These are phyloP conservation scores for Rubia yunnanensis DNA, from an alignment of 257 asterid genomes.

Conservation along the genomic window DNA sequence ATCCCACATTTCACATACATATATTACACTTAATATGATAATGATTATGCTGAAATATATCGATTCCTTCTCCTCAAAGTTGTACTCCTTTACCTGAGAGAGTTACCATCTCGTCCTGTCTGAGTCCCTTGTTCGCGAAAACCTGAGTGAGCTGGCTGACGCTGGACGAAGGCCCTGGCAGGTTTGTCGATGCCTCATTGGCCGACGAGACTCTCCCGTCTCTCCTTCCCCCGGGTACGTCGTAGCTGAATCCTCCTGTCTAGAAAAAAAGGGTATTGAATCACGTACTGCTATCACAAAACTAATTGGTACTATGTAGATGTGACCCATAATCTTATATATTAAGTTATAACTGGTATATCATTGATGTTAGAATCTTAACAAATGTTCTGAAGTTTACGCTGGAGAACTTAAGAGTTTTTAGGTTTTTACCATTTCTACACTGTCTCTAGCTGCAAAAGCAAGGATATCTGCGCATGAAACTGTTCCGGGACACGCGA, in stretches of 20 bases:
- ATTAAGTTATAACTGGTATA: no score
- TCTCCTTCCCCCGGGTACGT: constrained; percentile 63
- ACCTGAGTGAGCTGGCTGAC: constrained; percentile 47
- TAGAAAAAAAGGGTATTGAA: no score
- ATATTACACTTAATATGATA: no score
- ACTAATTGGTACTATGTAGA: no score
- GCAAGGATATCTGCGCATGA: constrained; percentile 87
- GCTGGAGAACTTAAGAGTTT: no score
- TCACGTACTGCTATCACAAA: no score
- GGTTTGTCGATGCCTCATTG: constrained; percentile 37
- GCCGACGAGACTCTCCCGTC: constrained; percentile 62
- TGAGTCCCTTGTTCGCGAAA: constrained; percentile 49
- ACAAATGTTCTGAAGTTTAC: no score
- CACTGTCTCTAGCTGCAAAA: constrained; percentile 74
- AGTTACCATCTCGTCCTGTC: constrained; percentile 76
- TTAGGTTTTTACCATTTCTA: constrained; percentile 40
- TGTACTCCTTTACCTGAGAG: constrained; percentile 54
- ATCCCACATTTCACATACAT: no score
- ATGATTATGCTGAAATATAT: no score
- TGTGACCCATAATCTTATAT: no score
- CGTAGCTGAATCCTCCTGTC: constrained; percentile 61
- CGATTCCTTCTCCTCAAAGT: no score
- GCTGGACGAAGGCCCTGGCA: constrained; percentile 44
- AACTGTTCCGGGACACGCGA: constrained; percentile 39
- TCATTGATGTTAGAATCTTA: no score